These are phyloP conservation scores for Eleusine indica DNA, from an alignment of 176 grass and related monocot genomes.

Conservation along the genomic window DNA sequence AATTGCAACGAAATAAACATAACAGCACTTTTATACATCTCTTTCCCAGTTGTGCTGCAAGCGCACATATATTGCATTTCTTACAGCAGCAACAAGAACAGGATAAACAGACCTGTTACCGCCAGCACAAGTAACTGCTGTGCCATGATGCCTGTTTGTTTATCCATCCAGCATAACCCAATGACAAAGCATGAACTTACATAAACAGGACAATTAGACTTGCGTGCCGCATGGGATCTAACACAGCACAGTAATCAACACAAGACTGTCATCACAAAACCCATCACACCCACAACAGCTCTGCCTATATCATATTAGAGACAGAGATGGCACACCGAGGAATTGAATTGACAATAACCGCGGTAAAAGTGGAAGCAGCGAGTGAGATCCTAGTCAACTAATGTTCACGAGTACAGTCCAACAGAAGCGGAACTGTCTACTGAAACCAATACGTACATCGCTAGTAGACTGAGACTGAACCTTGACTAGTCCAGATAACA, in stretches of 20 bases:
- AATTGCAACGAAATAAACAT: background rate
- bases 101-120: background rate
- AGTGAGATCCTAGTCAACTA: background rate
- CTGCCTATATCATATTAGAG: background rate
- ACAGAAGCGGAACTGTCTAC: background rate
- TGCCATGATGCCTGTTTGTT: too few species aligned
- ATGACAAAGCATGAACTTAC: background rate
- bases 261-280: background rate
- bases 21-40: background rate
- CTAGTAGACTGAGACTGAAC: background rate
- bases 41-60: background rate
- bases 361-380: background rate
- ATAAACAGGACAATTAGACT: background rate
- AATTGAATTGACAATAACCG: too few species aligned
- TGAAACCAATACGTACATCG: background rate
- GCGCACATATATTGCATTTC: background rate
- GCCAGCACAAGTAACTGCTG: background rate
- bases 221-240: background rate
- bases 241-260: background rate
- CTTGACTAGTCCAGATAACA: background rate
- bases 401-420: background rate
- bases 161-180: background rate
- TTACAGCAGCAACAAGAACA: background rate
- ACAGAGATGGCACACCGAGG: background rate
- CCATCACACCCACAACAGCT: background rate